Evolutionary conservation across 768 basidiomycete genomes (phyloP).

Genomic region (Sistotremastrum suecicum): DNA sequence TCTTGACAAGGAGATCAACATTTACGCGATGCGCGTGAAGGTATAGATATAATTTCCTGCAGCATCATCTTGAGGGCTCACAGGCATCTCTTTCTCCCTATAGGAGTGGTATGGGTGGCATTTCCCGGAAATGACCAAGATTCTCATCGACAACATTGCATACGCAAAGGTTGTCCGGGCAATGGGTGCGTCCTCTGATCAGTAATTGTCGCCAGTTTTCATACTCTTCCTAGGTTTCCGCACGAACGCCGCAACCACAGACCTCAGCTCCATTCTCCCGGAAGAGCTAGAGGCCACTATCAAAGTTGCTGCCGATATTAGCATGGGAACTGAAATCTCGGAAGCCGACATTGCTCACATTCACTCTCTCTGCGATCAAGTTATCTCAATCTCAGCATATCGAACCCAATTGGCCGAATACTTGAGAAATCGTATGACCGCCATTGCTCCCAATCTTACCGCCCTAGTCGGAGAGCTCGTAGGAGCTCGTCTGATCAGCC

Average conservation of each 20-base stretch:
- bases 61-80: not conserved
- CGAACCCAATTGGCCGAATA: constrained; percentile 93
- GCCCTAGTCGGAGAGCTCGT: constrained; percentile 68
- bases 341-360: constrained; percentile 96
- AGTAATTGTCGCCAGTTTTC: not conserved
- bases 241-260: constrained; percentile 77
- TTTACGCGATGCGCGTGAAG: constrained; percentile 98
- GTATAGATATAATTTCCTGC: constrained; percentile 26
- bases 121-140: constrained; percentile 99
- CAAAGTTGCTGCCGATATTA: constrained; percentile 93
- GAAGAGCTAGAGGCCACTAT: constrained; percentile 94
- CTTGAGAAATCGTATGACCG: constrained; percentile 93
- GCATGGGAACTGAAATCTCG: constrained; percentile 99
- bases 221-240: constrained; percentile 55
- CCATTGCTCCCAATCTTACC: constrained; percentile 94
- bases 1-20: constrained; percentile 99
- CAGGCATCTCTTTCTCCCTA: not conserved
- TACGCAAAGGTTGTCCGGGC: constrained; percentile 87
- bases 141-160: constrained; percentile 91
- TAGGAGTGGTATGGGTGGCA: constrained; percentile 99
- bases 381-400: constrained; percentile 92
- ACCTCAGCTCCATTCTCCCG: constrained; percentile 81
- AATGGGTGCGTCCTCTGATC: constrained; percentile 52
- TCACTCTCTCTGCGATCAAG: constrained; percentile 92
- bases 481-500: constrained; percentile 60